A percentile compares a stretch with the other conserved stretches of the same genome.
phyloP scores from a whole-genome alignment of 768 basidiomycete genomes.

The Boletus rubropictus region DNA sequence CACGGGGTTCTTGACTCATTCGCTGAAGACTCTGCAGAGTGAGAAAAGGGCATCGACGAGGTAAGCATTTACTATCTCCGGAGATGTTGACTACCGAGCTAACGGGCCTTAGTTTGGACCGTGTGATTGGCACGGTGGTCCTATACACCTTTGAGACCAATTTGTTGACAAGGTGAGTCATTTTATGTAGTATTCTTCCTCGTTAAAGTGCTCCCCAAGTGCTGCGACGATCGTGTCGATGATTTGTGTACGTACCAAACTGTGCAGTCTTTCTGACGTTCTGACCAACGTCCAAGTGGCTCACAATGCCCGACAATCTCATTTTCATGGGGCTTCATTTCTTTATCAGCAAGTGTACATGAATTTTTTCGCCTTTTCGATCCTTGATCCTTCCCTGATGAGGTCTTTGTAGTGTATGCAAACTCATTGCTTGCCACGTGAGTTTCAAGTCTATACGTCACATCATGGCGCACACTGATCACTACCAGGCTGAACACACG shows the following conservation, averaged over 20 bases:
- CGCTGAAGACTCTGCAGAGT: slow-evolving; percentile 35
- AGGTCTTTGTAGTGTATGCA: slow-evolving; percentile 37
- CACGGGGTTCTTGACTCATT: slow-evolving; percentile 39
- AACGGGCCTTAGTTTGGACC: slow-evolving; percentile 35
- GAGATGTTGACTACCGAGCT: neutral
- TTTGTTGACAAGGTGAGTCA: slow-evolving; percentile 39
- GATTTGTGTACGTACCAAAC: slow-evolving; percentile 33
- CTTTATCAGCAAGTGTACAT: slow-evolving; percentile 46
- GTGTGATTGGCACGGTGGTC: slow-evolving; percentile 42
- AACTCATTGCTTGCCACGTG: slow-evolving; percentile 46
- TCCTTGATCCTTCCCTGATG: neutral
- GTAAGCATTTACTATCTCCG: slow-evolving; percentile 17
- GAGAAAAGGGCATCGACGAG: slow-evolving; percentile 38
- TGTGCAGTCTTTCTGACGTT: neutral
- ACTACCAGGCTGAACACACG: slow-evolving; percentile 34
- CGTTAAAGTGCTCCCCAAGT: slow-evolving; percentile 17
- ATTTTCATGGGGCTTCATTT: slow-evolving; percentile 51
- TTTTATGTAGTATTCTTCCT: neutral
- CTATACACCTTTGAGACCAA: slow-evolving; percentile 52
- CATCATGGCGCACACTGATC: neutral
- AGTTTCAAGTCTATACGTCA: neutral
- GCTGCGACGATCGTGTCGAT: slow-evolving; percentile 39
- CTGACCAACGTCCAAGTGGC: slow-evolving; percentile 32
- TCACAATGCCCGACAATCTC: slow-evolving; percentile 41
- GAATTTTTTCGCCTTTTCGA: neutral